Evolutionary conservation across 164 flowering plant genomes (phyloP).

Genomic region (Nymphaea thermarum): DNA sequence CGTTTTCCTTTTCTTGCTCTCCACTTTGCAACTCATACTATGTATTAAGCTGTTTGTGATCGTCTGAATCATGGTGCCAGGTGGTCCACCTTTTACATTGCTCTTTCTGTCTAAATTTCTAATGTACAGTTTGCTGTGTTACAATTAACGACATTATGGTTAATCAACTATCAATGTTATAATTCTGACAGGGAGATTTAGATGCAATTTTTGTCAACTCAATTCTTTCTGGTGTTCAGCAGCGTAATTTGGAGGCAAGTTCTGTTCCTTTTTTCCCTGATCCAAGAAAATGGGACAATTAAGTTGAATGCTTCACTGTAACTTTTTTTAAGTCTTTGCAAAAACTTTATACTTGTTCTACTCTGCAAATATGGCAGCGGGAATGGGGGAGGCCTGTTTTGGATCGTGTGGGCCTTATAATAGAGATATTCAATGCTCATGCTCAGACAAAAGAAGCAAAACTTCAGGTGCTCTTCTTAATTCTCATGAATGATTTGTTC

Average conservation of each 20-base stretch:
- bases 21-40: too few species aligned
- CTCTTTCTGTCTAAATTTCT: too few species aligned
- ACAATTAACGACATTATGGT: too few species aligned
- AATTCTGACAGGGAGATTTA: constrained; percentile 38
- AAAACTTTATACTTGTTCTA: too few species aligned
- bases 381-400: constrained; percentile 76
- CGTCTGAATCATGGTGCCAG: too few species aligned
- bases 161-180: background rate
- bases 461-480: constrained; percentile 43
- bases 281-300: too few species aligned
- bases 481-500: constrained; percentile 1
- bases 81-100: too few species aligned
- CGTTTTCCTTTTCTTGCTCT: too few species aligned
- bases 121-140: too few species aligned
- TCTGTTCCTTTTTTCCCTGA: background rate
- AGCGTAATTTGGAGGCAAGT: constrained; percentile 86
- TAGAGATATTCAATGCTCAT: constrained; percentile 95
- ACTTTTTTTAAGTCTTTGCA: too few species aligned
- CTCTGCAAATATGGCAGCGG: constrained; percentile 25
- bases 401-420: constrained; percentile 92
- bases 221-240: constrained; percentile 67
- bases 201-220: constrained; percentile 91
- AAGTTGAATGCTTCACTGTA: too few species aligned
- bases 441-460: constrained; percentile 91
- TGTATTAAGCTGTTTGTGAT: background rate